Evolutionary conservation across 2,329 filamentous ascomycete genomes (phyloP).

Genomic region (Hypoxylon sp.): DNA sequence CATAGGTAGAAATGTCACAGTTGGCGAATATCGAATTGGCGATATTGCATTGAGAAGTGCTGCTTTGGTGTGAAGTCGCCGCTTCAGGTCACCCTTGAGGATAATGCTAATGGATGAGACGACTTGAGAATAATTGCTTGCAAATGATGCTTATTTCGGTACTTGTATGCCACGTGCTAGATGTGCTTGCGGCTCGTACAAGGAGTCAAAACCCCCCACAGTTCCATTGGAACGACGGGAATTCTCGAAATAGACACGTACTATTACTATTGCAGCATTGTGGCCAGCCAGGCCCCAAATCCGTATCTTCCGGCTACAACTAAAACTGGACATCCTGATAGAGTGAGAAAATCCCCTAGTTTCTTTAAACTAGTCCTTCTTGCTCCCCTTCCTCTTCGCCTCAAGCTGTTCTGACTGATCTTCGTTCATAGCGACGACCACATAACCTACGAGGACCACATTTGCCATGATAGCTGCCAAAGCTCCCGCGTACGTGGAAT

Average conservation of each 20-base stretch:
- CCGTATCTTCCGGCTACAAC: neutral
- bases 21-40: conserved; percentile 29
- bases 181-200: neutral
- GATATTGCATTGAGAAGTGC: conserved; percentile 5
- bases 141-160: neutral
- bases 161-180: neutral
- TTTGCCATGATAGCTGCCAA: conserved; percentile 92
- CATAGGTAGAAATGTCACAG: conserved; percentile 35
- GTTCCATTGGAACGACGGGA: neutral
- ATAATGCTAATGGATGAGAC: neutral
- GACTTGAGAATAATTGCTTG: neutral
- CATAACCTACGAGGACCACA: conserved; percentile 89
- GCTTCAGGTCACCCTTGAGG: neutral
- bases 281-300: neutral
- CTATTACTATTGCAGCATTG: neutral
- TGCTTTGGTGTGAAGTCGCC: neutral
- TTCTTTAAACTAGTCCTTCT: conserved; percentile 60
- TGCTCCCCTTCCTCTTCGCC: conserved; percentile 61
- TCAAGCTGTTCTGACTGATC: conserved; percentile 71
- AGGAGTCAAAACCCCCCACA: neutral
- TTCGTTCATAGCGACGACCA: conserved; percentile 91
- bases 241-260: neutral
- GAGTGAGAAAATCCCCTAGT: neutral
- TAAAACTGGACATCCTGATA: neutral
- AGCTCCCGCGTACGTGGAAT: conserved; percentile 88